Evolutionary conservation across 257 asterid genomes (phyloP).

Genomic region (Striga asiatica): DNA sequence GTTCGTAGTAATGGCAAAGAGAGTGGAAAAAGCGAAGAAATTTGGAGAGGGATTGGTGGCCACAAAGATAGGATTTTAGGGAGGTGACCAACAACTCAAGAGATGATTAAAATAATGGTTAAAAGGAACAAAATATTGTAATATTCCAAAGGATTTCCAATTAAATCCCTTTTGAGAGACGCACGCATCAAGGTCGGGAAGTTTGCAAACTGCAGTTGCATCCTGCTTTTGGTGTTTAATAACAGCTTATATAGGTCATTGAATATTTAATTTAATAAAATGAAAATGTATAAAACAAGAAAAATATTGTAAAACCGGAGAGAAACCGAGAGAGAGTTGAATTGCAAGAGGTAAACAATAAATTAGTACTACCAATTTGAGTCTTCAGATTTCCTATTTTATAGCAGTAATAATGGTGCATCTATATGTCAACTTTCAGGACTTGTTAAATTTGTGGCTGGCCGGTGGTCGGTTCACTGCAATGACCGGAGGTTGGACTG

Average conservation of each 20-base stretch:
- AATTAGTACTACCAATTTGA: not conserved
- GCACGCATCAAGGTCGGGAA: conserved; percentile 15
- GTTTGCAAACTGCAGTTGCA: not conserved
- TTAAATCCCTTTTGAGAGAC: conserved; percentile 13
- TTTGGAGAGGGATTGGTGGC: conserved; percentile 35
- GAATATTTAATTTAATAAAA: too few species aligned
- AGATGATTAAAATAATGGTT: not conserved
- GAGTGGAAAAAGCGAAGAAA: conserved; percentile 10
- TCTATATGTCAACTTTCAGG: not conserved
- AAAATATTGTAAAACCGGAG: too few species aligned
- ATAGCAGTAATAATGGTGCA: not conserved
- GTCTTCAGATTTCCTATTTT: not conserved
- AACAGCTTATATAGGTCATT: too few species aligned
- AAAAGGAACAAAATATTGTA: not conserved
- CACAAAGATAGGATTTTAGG: conserved; percentile 46
- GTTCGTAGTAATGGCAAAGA: conserved; percentile 20
- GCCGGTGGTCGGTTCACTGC: conserved; percentile 20
- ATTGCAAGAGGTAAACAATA: not conserved
- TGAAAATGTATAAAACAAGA: not conserved
- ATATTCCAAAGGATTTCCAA: conserved; percentile 28
- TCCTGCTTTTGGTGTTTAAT: too few species aligned
- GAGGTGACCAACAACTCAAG: not conserved
- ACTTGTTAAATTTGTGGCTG: conserved; percentile 11
- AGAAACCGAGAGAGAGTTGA: not conserved
- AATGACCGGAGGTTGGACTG: conserved; percentile 34